phyloP scores from a whole-genome alignment of 805 yeast species.

The Candida takata region DNA sequence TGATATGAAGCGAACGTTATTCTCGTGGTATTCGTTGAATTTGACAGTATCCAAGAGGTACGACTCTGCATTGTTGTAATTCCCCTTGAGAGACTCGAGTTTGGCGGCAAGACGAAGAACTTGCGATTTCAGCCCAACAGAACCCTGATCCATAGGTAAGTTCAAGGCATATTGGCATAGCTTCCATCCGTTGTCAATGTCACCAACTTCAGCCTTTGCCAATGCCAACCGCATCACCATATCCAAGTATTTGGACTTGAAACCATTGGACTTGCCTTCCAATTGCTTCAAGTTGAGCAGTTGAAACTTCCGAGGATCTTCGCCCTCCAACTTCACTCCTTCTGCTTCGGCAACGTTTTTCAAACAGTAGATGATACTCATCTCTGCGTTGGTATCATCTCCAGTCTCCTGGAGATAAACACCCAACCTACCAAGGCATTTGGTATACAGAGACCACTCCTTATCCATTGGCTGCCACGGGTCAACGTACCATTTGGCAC shows the following conservation, averaged over 20 bases:
- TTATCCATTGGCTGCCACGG: conserved; percentile 7
- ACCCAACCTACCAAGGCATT: conserved; percentile 24
- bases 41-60: conserved; percentile 25
- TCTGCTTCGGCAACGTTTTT: conserved; percentile 26
- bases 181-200: conserved; percentile 20
- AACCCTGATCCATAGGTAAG: conserved; percentile 25
- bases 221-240: conserved; percentile 33
- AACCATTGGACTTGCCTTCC: conserved; percentile 22
- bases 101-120: conserved; percentile 33
- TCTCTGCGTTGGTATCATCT: conserved; percentile 28
- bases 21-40: conserved; percentile 18
- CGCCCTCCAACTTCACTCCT: conserved; percentile 18
- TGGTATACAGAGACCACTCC: conserved; percentile 9
- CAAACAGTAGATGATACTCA: conserved; percentile 26
- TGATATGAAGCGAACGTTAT: conserved; percentile 12
- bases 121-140: conserved; percentile 16
- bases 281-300: conserved; percentile 20
- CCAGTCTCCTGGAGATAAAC: conserved; percentile 32
- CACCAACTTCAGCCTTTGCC: conserved; percentile 24
- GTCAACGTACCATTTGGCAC: conserved; percentile 5
- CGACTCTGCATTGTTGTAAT: conserved; percentile 22
- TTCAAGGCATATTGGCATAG: conserved; percentile 26
- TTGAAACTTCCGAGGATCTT: conserved; percentile 15
- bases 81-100: conserved; percentile 17
- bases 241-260: conserved; percentile 31